Base-by-base conservation (phyloP, 1,284 basidiomycete species). In the Trametes polyzona region DNA sequence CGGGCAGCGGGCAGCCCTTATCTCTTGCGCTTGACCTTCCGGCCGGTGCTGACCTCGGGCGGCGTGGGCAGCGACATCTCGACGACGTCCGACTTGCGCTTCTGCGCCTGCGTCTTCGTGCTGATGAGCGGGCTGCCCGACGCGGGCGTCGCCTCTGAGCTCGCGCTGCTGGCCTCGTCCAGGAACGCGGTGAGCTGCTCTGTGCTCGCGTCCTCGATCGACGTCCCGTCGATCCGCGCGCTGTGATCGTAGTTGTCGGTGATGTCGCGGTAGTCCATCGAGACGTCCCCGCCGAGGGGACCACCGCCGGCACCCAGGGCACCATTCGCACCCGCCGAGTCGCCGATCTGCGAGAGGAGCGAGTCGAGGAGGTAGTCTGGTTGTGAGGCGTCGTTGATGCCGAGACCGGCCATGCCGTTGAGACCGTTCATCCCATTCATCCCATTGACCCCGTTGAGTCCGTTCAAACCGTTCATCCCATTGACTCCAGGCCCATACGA, bases 331-430 rank as follows among this genome's bases (percentile, higher is more conserved):
- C 65, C 47, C 4, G 47, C 47, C 47, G 58, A 61, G 36, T 67
- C 59, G 27, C 67, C 65, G 52, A 75, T 71, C 57, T 74, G 71
- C 53, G 69, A 74, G 51, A 82, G 61, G 65, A 82, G 80, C 30
- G 79, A 69, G 53, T 81, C 78, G 59, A 82, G 78, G 65, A 83
- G 80, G 62, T 79, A 78, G 53, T 82, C 80, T 4, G 66, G 59
- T 4, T 67, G 57, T 1, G 65, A 21, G 36, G 56, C 46, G 29
- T 46, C 55, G 11, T 50, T 24, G 6, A 43, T 43, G 21, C 51
- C 52, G 8, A 61, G 47, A 21, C 48, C 57, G 40, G 48, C 41
- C 43, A 62, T 58, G 9, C 53, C 56, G 29, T 55, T 44, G 30
- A 58, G n/a, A 8, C 47, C 50, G 21, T 17, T 4, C 16, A 39